Evolutionary conservation across 1,139 yeast genomes (phyloP).

Genomic region (Zygosaccharomyces sapae): DNA sequence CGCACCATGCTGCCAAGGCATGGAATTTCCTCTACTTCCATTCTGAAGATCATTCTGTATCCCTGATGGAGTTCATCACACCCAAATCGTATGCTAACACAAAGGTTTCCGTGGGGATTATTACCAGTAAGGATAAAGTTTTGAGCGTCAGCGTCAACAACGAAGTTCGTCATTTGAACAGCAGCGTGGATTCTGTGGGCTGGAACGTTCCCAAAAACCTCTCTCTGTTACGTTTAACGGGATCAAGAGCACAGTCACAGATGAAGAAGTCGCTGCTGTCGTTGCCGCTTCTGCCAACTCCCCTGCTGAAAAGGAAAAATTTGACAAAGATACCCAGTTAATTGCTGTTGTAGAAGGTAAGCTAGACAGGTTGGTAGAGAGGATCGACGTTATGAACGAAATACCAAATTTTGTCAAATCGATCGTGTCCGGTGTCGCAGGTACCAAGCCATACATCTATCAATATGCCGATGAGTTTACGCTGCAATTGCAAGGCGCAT

Average conservation of each 20-base stretch:
- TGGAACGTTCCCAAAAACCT: slow-evolving; percentile 83
- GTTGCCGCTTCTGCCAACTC: not conserved
- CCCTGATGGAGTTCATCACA: slow-evolving; percentile 93
- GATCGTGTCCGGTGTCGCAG: slow-evolving; percentile 90
- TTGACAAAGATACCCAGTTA: slow-evolving; percentile 12
- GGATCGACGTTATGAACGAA: slow-evolving; percentile 97
- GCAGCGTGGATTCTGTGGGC: slow-evolving; percentile 70
- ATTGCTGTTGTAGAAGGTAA: slow-evolving; percentile 49
- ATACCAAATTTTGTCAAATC: slow-evolving; percentile 90
- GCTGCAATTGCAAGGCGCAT: slow-evolving; percentile 38
- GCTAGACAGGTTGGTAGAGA: slow-evolving; percentile 61
- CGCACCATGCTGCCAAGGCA: slow-evolving; percentile 95
- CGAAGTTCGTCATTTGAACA: slow-evolving; percentile 56
- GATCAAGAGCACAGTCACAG: slow-evolving; percentile 40
- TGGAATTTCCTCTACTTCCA: slow-evolving; percentile 96
- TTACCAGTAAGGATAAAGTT: slow-evolving; percentile 60
- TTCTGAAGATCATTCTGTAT: slow-evolving; percentile 66
- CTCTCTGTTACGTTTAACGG: slow-evolving; percentile 60
- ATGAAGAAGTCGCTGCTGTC: slow-evolving; percentile 38
- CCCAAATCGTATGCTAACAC: slow-evolving; percentile 85
- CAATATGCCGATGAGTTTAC: slow-evolving; percentile 59
- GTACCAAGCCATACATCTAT: slow-evolving; percentile 91
- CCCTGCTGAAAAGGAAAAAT: not conserved
- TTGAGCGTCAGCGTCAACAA: slow-evolving; percentile 65
- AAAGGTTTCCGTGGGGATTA: slow-evolving; percentile 73